Base-by-base conservation (phyloP, 257 asterid genomes). In the Jacaranda copaia region DNA sequence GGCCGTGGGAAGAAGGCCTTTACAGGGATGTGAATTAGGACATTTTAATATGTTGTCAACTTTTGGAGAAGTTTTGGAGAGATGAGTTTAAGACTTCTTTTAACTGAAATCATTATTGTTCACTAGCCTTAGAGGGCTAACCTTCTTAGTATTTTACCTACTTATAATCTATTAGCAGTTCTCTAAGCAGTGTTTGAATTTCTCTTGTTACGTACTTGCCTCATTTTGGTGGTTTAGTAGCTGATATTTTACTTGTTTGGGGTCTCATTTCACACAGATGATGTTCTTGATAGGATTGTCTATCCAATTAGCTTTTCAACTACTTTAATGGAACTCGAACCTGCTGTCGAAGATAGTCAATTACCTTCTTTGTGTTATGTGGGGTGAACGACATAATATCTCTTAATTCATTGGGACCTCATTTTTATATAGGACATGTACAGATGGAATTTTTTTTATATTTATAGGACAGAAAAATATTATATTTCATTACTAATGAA, bases 1-100 rank as follows among this genome's bases (percentile, higher is more conserved):
- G 85, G 85, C 25, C 80, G 77, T 0, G 88, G 83, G 9, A 81
- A 84, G 70, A 84, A 84, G 72, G 84, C 80, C 4, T 80, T 80
- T 20, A 68, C 80, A 18, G 80, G 76, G 48, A 80, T 80, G 80
- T 80, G 70, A 78, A 10, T 38, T 43, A 5, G 14, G 68, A 36
- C 42, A 36, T 19, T 18, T 68, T 59, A 51, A 40, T 70, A 25
- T 55, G 59, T 12, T 60, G 58, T 32, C 15, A n/a, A 11, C 8
- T 4, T 55, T 77, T 12, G 67, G 68, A 52, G 35, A 39, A 42
- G 52, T 62, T 65, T 79, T 64, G 74, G 10, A 73, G 56, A 40
- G 11, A 60, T 66, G 59, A 55, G 80, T 42, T 65, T 9, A 13
- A 16, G 19, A n/a, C 15, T 20, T 46, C 5, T 20, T 46, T 56